phyloP scores from a whole-genome alignment of 768 basidiomycete species.

The Psilocybe azurescens region DNA sequence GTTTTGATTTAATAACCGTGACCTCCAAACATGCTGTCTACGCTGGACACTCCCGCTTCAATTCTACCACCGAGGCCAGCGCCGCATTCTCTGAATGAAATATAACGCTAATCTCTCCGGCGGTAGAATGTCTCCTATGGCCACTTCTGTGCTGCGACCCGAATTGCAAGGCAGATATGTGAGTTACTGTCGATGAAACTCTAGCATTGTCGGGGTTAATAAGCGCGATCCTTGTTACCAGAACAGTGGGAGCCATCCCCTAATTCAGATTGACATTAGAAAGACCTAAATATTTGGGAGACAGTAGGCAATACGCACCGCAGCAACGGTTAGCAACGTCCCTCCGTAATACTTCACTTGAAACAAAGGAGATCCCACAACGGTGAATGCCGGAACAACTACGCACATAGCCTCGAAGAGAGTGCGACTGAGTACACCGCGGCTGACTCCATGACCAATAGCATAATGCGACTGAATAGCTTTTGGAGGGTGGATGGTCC shows the following conservation, averaged over 20 bases:
- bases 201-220: constrained; percentile 2
- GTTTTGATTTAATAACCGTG: no score
- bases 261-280: neutral
- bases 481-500: no score
- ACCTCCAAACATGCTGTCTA: no score
- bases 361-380: neutral
- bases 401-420: constrained; percentile 1
- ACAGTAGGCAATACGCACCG: constrained; percentile 2
- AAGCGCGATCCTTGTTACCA: neutral
- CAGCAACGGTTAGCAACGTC: neutral
- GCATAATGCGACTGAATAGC: neutral
- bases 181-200: neutral
- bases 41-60: no score
- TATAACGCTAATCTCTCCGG: no score
- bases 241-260: neutral
- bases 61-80: no score
- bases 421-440: constrained; percentile 1
- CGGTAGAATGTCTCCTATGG: no score
- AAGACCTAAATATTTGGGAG: neutral
- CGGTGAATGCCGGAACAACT: neutral
- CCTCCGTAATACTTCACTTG: neutral
- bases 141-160: no score
- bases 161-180: no score
- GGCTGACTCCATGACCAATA: constrained; percentile 6
- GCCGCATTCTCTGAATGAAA: no score